phyloP scores from a whole-genome alignment of 352 stramenopile species.

The Globisporangium recalcitrans region DNA sequence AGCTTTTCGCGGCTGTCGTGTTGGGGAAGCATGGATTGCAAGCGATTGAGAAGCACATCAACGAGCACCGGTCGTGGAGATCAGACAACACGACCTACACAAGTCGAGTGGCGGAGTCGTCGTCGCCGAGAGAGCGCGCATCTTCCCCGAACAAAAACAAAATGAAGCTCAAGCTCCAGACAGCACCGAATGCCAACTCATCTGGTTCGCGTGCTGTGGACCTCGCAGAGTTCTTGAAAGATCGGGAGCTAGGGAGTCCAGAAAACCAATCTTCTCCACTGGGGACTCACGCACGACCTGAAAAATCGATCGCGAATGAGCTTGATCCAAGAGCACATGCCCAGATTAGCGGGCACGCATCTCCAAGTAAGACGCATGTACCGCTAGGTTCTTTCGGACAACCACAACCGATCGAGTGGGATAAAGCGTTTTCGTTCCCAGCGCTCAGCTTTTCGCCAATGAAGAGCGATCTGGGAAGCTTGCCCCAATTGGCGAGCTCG shows the following conservation, averaged over 20 bases:
- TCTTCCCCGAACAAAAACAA: not conserved
- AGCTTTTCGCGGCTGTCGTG: constrained; percentile 24
- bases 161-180: constrained; percentile 2
- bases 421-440: not conserved
- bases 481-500: constrained; percentile 1
- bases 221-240: constrained; percentile 15
- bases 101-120: constrained; percentile 22
- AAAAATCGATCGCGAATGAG: not conserved
- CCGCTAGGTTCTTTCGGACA: constrained; percentile 12
- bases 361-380: not conserved
- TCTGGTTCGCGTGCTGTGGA: not conserved
- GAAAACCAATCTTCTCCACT: not conserved
- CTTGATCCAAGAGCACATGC: constrained; percentile 1
- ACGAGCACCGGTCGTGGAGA: constrained; percentile 24
- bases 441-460: not conserved
- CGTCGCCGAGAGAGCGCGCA: constrained; percentile 3
- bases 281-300: not conserved
- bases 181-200: not conserved
- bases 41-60: constrained; percentile 22
- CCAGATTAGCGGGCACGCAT: not conserved
- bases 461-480: not conserved
- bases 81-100: constrained; percentile 22
- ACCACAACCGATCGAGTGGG: not conserved
- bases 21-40: constrained; percentile 32
- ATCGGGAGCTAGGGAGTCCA: constrained; percentile 2